Evolutionary conservation across 495 filamentous ascomycete species (phyloP).

Genomic region (Letharia lupina): DNA sequence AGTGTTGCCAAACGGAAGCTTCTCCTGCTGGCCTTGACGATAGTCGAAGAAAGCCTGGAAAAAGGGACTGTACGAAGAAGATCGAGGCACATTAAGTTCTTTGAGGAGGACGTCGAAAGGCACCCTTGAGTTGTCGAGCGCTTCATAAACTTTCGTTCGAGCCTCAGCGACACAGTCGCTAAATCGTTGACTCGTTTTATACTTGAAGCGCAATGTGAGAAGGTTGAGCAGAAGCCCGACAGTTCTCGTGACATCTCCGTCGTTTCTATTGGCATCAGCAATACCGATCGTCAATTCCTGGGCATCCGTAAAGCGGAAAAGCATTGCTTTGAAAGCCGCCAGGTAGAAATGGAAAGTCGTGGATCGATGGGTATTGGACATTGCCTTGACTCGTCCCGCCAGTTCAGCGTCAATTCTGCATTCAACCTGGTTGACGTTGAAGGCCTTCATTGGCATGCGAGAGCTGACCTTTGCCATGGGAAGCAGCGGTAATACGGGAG

Average conservation of each 20-base stretch:
- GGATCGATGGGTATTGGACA: not conserved
- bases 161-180: conserved; percentile 9
- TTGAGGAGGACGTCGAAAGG: conserved; percentile 41
- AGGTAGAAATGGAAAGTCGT: conserved; percentile 42
- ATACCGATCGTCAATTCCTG: conserved; percentile 39
- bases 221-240: conserved; percentile 41
- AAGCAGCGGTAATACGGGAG: conserved; percentile 27
- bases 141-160: conserved; percentile 23
- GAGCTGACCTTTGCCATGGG: conserved; percentile 20
- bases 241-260: conserved; percentile 11
- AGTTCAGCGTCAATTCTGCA: conserved; percentile 3
- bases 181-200: not conserved
- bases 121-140: conserved; percentile 30
- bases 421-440: conserved; percentile 1
- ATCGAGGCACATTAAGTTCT: conserved; percentile 30
- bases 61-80: conserved; percentile 29
- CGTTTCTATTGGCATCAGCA: conserved; percentile 28
- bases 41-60: conserved; percentile 41
- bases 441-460: not conserved
- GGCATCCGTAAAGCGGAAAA: conserved; percentile 23
- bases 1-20: conserved; percentile 3
- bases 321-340: conserved; percentile 27
- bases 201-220: conserved; percentile 36
- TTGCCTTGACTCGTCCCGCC: conserved; percentile 3
- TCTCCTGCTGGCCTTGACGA: conserved; percentile 20